Percentiles rank a stretch among this genome's conserved stretches.
phyloP scores from a whole-genome alignment of 768 basidiomycete species.

The Mycena rosella region DNA sequence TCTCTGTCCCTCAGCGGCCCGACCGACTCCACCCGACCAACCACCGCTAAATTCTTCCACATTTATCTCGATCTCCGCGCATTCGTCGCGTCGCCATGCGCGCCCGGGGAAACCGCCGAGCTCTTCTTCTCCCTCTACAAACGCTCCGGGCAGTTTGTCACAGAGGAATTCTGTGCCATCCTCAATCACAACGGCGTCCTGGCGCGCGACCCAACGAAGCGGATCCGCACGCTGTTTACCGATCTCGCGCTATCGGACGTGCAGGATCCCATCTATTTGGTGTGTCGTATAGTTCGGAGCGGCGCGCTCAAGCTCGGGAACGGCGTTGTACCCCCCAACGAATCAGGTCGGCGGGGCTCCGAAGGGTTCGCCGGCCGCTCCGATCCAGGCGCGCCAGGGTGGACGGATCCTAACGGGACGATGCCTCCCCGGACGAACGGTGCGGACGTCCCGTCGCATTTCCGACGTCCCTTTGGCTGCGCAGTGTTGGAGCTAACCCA shows the following conservation, averaged over 20 bases:
- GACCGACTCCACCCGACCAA: conserved; percentile 50
- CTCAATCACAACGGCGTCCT: conserved; percentile 93
- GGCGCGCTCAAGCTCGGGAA: conserved; percentile 85
- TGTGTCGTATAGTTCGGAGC: conserved; percentile 91
- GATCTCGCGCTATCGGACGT: conserved; percentile 91
- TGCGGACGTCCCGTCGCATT: conserved; percentile 59
- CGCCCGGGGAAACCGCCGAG: conserved; percentile 93
- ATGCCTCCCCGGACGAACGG: conserved; percentile 43
- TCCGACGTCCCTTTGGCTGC: conserved; percentile 95
- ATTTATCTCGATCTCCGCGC: conserved; percentile 92
- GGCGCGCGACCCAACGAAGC: conserved; percentile 80
- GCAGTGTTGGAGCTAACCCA: conserved; percentile 91
- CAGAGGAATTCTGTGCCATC: conserved; percentile 92
- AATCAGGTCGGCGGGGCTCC: conserved; percentile 64
- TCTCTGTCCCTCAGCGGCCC: conserved; percentile 55
- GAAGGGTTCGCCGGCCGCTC: conserved; percentile 52
- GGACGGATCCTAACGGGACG: conserved; percentile 19
- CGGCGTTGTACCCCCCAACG: conserved; percentile 55
- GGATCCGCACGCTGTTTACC: conserved; percentile 88
- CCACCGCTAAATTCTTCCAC: conserved; percentile 85
- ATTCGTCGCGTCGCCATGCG: conserved; percentile 91
- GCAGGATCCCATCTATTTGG: conserved; percentile 87
- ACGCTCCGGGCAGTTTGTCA: conserved; percentile 88
- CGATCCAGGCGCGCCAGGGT: conserved; percentile 17
- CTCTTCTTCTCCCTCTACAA: conserved; percentile 95